These are phyloP conservation scores for Myrica gale DNA, from an alignment of 306 rosid species.

Conservation along the genomic window DNA sequence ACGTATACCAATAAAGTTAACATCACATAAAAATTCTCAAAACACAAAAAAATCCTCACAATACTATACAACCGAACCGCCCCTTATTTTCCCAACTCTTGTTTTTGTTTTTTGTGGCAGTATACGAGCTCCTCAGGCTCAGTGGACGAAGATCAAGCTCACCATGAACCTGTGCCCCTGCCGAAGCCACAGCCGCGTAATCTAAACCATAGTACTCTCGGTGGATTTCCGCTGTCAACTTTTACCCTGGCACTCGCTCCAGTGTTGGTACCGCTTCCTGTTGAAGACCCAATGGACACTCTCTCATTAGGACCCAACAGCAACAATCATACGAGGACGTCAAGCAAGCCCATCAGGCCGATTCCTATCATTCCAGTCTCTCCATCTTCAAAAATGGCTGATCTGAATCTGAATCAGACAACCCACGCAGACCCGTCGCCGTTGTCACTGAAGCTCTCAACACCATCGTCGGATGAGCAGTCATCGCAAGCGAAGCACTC, in stretches of 20 bases:
- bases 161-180: constrained; percentile 34
- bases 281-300: constrained; percentile 25
- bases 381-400: constrained; percentile 69
- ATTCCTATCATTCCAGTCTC: constrained; percentile 61
- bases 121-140: constrained; percentile 54
- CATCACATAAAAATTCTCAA: too few species aligned
- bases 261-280: constrained; percentile 30
- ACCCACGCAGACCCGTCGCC: constrained; percentile 37
- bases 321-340: constrained; percentile 6
- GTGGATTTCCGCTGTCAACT: constrained; percentile 35
- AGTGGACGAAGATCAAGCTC: constrained; percentile 49
- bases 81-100: not conserved
- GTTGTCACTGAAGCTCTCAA: constrained; percentile 48
- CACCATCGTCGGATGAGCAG: constrained; percentile 36
- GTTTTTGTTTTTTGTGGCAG: constrained; percentile 25
- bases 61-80: too few species aligned
- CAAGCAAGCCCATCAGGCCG: constrained; percentile 54
- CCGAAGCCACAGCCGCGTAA: constrained; percentile 32
- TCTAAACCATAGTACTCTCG: constrained; percentile 15
- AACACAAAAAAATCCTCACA: too few species aligned
- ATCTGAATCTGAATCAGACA: constrained; percentile 53
- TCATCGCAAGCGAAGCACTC: constrained; percentile 44
- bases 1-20: too few species aligned
- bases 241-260: constrained; percentile 42
- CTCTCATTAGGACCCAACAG: constrained; percentile 1